These are phyloP conservation scores for Xylariaceae sp. DNA, from an alignment of 2,329 filamentous ascomycete genomes.

Conservation along the genomic window DNA sequence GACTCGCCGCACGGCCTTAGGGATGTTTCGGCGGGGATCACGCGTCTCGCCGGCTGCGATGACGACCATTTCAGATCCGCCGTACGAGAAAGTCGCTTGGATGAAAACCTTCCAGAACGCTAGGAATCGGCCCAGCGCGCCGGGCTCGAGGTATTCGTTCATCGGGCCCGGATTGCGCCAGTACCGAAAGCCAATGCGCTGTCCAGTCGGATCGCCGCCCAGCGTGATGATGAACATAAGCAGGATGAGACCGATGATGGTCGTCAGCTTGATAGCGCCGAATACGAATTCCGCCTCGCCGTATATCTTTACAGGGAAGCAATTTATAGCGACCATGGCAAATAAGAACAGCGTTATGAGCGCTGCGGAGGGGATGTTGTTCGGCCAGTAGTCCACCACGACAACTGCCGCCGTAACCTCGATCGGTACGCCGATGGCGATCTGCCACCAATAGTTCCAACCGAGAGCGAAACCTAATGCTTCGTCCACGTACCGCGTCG, in stretches of 20 bases:
- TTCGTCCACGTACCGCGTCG: slow-evolving; percentile 45
- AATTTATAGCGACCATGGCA: slow-evolving; percentile 37
- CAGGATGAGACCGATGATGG: slow-evolving; percentile 47
- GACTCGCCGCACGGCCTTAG: slow-evolving; percentile 62
- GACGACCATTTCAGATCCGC: slow-evolving; percentile 42
- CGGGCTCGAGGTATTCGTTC: slow-evolving; percentile 38
- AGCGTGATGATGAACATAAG: slow-evolving; percentile 47
- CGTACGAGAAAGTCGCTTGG: slow-evolving; percentile 45
- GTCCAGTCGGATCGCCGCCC: slow-evolving; percentile 41
- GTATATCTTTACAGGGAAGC: slow-evolving; percentile 41
- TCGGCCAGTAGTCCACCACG: slow-evolving; percentile 44
- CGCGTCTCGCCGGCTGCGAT: slow-evolving; percentile 55
- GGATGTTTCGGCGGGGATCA: slow-evolving; percentile 58
- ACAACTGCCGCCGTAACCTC: slow-evolving; percentile 45
- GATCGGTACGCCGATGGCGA: slow-evolving; percentile 46
- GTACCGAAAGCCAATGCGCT: slow-evolving; percentile 43
- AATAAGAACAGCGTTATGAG: slow-evolving; percentile 37
- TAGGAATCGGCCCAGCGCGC: slow-evolving; percentile 38
- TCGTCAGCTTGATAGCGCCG: slow-evolving; percentile 46
- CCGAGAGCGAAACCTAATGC: slow-evolving; percentile 46
- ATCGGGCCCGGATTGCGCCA: slow-evolving; percentile 42
- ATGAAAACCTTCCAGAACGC: slow-evolving; percentile 45
- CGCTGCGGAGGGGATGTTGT: slow-evolving; percentile 22
- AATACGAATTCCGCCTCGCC: slow-evolving; percentile 53
- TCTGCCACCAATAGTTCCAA: slow-evolving; percentile 51